These are phyloP conservation scores for Meyerozyma smithsonii DNA, from an alignment of 1,139 yeast genomes.

Conservation along the genomic window DNA sequence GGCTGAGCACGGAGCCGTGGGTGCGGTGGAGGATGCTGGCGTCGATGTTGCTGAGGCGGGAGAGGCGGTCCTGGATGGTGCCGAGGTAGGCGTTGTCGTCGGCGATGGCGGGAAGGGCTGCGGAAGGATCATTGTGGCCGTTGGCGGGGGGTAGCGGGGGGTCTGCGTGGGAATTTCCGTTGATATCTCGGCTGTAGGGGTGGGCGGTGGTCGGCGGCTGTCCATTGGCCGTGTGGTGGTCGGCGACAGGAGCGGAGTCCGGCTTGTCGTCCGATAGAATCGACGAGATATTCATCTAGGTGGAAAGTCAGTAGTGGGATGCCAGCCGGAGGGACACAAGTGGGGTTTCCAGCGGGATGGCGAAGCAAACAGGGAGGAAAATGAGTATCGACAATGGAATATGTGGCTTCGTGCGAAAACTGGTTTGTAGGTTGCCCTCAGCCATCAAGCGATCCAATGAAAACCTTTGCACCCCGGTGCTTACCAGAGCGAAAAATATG, in stretches of 20 bases:
- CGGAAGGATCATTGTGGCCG: conserved; percentile 1
- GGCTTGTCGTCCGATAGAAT: conserved; percentile 30
- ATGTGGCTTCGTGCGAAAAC: conserved; percentile 1
- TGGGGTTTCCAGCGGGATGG: not conserved
- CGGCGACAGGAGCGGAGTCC: conserved; percentile 1
- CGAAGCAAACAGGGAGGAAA: not conserved
- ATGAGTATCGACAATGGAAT: not conserved
- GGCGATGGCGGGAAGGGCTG: not conserved
- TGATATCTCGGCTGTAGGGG: conserved; percentile 2
- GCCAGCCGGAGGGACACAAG: not conserved
- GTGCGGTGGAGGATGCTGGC: conserved; percentile 21
- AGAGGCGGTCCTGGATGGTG: not conserved
- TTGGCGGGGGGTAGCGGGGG: not conserved
- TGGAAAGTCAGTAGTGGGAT: not conserved
- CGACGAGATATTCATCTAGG: conserved; percentile 35
- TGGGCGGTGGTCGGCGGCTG: not conserved
- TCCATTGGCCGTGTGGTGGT: not conserved
- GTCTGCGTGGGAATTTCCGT: conserved; percentile 5
- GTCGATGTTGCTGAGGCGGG: conserved; percentile 18
- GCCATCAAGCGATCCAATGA: conserved; percentile 2
- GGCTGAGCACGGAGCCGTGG: conserved; percentile 25
- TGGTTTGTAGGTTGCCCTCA: conserved; percentile 1
- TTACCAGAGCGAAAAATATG: conserved; percentile 3
- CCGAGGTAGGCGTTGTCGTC: not conserved
- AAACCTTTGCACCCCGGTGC: conserved; percentile 1